These are phyloP conservation scores for Clonostachys rosea DNA, from an alignment of 2,329 filamentous ascomycete genomes.

Conservation along the genomic window DNA sequence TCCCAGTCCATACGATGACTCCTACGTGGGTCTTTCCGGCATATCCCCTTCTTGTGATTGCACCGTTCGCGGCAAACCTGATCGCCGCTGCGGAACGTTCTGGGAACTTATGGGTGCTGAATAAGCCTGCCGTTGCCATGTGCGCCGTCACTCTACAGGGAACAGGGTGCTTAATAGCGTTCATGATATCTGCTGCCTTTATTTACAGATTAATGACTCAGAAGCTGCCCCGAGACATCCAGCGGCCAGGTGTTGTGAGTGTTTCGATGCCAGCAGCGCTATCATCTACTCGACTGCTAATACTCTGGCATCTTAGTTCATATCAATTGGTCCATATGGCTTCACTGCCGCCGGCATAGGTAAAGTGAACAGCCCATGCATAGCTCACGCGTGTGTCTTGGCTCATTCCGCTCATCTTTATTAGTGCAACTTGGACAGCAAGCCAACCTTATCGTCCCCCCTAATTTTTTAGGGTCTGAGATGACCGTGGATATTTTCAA, in stretches of 20 bases:
- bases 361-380: too few relatives aligned
- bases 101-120: conserved; percentile 18
- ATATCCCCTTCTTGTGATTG: conserved; percentile 74
- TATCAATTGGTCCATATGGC: conserved; percentile 72
- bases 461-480: conserved; percentile 31
- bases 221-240: conserved; percentile 71
- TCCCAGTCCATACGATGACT: conserved; percentile 77
- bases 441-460: conserved; percentile 34
- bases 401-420: too few relatives aligned
- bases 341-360: conserved; percentile 43
- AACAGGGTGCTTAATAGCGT: conserved; percentile 50
- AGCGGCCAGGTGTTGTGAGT: conserved; percentile 67
- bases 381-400: too few relatives aligned
- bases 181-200: conserved; percentile 83
- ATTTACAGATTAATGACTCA: conserved; percentile 86
- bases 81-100: conserved; percentile 31
- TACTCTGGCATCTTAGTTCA: conserved; percentile 47
- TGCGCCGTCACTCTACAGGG: conserved; percentile 47
- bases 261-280: neutral
- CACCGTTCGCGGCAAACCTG: conserved; percentile 63
- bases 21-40: conserved; percentile 86
- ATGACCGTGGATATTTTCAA: conserved; percentile 38
- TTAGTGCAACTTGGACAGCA: conserved; percentile 37
- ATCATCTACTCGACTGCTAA: neutral
- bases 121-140: conserved; percentile 40